Percentiles rank a stretch among this genome's conserved stretches.
Conservation (phyloP, 2,329 filamentous ascomycete genomes). For the Blastomyces emzantsi region DNA sequence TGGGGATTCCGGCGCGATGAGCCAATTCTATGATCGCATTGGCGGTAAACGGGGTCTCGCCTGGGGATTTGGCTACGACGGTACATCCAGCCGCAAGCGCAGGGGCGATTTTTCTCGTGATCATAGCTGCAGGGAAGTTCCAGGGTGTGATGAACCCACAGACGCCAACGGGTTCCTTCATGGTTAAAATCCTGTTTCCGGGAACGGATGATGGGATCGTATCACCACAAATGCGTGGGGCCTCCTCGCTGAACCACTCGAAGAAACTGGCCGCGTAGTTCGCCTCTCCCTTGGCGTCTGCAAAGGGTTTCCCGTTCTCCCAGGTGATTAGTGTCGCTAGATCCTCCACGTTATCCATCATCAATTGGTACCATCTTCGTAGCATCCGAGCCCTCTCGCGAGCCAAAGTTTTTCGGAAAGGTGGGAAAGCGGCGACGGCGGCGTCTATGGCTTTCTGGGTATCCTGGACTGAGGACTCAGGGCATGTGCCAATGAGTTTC, state of each 20-base stretch:
- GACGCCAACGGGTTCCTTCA: conserved; percentile 59
- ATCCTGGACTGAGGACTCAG: conserved; percentile 70
- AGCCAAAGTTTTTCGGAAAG: conserved; percentile 52
- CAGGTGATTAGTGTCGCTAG: conserved; percentile 57
- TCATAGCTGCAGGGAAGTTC: conserved; percentile 53
- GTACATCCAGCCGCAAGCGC: conserved; percentile 89
- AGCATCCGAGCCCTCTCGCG: conserved; percentile 54
- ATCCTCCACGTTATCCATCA: conserved; percentile 57
- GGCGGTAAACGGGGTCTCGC: conserved; percentile 85
- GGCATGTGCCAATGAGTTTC: conserved; percentile 68
- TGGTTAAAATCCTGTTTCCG: conserved; percentile 53
- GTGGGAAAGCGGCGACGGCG: conserved; percentile 61
- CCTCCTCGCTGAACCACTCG: conserved; percentile 56
- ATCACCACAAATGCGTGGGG: conserved; percentile 49
- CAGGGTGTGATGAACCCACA: conserved; percentile 59
- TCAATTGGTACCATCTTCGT: conserved; percentile 58
- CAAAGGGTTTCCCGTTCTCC: conserved; percentile 60
- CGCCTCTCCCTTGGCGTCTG: conserved; percentile 52
- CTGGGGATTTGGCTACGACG: conserved; percentile 81
- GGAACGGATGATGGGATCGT: conserved; percentile 52
- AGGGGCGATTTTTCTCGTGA: conserved; percentile 44
- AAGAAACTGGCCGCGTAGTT: conserved; percentile 53
- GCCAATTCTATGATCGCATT: conserved; percentile 81
- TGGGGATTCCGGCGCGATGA: conserved; percentile 76
- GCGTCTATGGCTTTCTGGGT: conserved; percentile 72